Evolutionary conservation across 768 basidiomycete genomes (phyloP).

Genomic region (Mycena chlorophos): DNA sequence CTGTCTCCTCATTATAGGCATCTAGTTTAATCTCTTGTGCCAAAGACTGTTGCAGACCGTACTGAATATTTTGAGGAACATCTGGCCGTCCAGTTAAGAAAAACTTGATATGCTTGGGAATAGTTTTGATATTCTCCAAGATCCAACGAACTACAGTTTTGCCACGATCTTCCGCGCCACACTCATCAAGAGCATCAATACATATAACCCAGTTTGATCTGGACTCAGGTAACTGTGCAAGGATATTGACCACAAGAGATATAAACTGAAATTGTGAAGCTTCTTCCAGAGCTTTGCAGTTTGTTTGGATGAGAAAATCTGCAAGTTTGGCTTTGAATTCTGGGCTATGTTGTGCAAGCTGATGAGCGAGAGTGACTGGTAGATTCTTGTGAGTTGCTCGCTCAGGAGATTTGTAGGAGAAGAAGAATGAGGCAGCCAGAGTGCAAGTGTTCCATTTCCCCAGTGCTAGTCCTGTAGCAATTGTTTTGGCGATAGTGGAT

Average conservation of each 20-base stretch:
- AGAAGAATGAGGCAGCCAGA: slow-evolving; percentile 15
- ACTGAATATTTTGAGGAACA: slow-evolving; percentile 5
- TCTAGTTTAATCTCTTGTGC: slow-evolving; percentile 4
- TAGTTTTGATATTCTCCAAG: neutral
- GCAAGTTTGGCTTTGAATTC: neutral
- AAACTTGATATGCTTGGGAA: slow-evolving; percentile 7
- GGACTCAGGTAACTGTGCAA: slow-evolving; percentile 3
- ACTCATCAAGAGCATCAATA: slow-evolving; percentile 16
- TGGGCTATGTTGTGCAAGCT: slow-evolving; percentile 1
- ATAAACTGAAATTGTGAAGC: neutral
- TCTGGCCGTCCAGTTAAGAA: slow-evolving; percentile 10
- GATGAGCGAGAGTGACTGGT: slow-evolving; percentile 1
- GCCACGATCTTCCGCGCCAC: slow-evolving; percentile 7
- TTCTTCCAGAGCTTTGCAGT: neutral
- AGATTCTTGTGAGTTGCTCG: neutral
- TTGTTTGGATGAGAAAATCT: neutral
- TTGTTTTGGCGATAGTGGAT: slow-evolving; percentile 10
- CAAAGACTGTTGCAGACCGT: neutral
- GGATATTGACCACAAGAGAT: slow-evolving; percentile 1
- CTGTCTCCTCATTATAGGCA: neutral
- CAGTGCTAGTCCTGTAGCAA: slow-evolving; percentile 2
- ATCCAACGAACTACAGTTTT: slow-evolving; percentile 1
- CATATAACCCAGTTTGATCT: slow-evolving; percentile 9
- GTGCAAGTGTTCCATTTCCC: neutral
- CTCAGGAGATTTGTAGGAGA: slow-evolving; percentile 1